Conservation (phyloP, 2,329 filamentous ascomycete genomes). For the Teratosphaeria epicoccoides region DNA sequence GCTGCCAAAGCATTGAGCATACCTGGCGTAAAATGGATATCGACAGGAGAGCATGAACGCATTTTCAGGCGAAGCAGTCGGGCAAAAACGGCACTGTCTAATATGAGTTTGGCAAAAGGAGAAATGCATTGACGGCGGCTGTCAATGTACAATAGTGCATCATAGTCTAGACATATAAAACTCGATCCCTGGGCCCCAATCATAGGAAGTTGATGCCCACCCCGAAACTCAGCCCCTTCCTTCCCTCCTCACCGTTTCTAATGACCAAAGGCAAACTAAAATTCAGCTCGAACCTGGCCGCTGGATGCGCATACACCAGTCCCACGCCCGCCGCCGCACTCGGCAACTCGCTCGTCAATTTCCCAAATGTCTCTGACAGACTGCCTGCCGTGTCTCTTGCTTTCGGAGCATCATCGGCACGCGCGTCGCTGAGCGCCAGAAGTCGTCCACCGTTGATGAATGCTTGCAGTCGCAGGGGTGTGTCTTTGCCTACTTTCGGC, state of each 20-base stretch:
- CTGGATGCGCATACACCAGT: slow-evolving; percentile 87
- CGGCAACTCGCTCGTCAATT: slow-evolving; percentile 65
- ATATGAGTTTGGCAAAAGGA: not conserved
- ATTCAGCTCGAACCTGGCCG: slow-evolving; percentile 90
- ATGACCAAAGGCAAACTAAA: slow-evolving; percentile 79
- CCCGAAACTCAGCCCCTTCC: slow-evolving; percentile 90
- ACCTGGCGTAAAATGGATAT: no score
- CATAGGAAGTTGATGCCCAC: slow-evolving; percentile 94
- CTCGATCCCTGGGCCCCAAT: not conserved
- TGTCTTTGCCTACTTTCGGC: slow-evolving; percentile 69
- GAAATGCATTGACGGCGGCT: not conserved
- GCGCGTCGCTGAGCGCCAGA: slow-evolving; percentile 58
- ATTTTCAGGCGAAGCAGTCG: not conserved
- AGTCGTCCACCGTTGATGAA: slow-evolving; percentile 87
- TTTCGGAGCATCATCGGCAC: not conserved
- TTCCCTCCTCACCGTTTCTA: slow-evolving; percentile 70
- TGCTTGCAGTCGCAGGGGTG: slow-evolving; percentile 73
- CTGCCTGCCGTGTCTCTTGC: slow-evolving; percentile 41
- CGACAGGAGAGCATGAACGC: no score
- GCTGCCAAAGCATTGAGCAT: no score
- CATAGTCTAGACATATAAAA: not conserved
- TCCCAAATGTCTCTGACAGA: slow-evolving; percentile 53
- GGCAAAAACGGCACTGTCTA: not conserved
- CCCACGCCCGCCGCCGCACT: slow-evolving; percentile 81
- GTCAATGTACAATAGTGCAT: not conserved